These are phyloP conservation scores for Ambrosiella cleistominuta DNA, from an alignment of 2,329 filamentous ascomycete species.

Conservation along the genomic window DNA sequence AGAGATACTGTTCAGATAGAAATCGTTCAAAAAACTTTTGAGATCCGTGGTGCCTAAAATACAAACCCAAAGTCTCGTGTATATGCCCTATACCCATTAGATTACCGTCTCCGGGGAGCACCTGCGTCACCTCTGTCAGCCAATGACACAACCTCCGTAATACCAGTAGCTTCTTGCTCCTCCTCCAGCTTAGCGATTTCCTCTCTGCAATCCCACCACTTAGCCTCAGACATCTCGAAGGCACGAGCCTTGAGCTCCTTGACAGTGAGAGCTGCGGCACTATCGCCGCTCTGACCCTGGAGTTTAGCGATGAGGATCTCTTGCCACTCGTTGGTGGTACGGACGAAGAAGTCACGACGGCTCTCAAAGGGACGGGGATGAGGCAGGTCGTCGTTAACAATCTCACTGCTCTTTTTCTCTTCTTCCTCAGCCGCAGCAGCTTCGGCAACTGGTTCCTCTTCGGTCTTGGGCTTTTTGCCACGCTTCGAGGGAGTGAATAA, in stretches of 20 bases:
- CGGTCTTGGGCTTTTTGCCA: conserved; percentile 32
- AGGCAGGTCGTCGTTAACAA: conserved; percentile 54
- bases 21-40: neutral
- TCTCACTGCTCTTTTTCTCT: conserved; percentile 31
- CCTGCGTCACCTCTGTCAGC: conserved; percentile 50
- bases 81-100: neutral
- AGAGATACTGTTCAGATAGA: neutral
- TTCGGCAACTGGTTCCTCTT: conserved; percentile 22
- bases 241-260: conserved; percentile 90
- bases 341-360: conserved; percentile 76
- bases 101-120: conserved; percentile 15
- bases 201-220: conserved; percentile 97
- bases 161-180: conserved; percentile 87
- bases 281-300: conserved; percentile 45
- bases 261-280: conserved; percentile 47
- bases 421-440: conserved; percentile 26
- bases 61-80: neutral
- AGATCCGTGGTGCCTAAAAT: neutral
- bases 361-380: conserved; percentile 74
- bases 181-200: conserved; percentile 84
- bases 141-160: conserved; percentile 82
- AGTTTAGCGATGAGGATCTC: conserved; percentile 63
- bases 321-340: conserved; percentile 83
- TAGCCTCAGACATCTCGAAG: conserved; percentile 82
- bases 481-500: conserved; percentile 35